Conservation (phyloP, 2,329 filamentous ascomycete genomes). For the Microsporum audouinii region DNA sequence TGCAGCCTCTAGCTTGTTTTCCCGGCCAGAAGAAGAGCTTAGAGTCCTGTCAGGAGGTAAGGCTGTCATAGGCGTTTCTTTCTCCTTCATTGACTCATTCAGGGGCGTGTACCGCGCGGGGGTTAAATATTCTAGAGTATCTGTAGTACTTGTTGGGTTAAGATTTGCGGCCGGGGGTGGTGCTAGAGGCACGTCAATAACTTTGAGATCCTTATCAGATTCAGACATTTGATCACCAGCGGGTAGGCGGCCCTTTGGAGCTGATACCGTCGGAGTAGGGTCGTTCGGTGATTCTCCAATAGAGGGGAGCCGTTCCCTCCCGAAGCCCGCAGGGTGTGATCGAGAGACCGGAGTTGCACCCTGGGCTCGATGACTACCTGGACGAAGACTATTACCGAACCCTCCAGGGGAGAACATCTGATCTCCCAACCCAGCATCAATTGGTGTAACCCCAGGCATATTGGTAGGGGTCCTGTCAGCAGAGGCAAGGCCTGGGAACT, state of each 20-base stretch:
- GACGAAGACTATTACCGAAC: constrained; percentile 43
- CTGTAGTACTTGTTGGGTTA: constrained; percentile 22
- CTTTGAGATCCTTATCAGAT: constrained; percentile 30
- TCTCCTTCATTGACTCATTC: constrained; percentile 26
- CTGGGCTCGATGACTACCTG: constrained; percentile 52
- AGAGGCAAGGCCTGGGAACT: constrained; percentile 47
- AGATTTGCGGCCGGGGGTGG: constrained; percentile 20
- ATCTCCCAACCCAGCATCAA: constrained; percentile 57
- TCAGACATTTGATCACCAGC: constrained; percentile 40
- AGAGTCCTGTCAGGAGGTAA: constrained; percentile 46
- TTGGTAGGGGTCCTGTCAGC: constrained; percentile 63
- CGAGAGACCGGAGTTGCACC: constrained; percentile 59
- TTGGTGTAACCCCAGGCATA: constrained; percentile 67
- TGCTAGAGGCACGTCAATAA: constrained; percentile 19
- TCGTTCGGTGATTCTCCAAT: constrained; percentile 59
- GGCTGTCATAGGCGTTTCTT: constrained; percentile 47
- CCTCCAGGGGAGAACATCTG: constrained; percentile 56
- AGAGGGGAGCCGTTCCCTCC: constrained; percentile 58
- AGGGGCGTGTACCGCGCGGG: constrained; percentile 37
- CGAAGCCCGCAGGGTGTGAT: constrained; percentile 50
- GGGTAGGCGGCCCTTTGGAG: constrained; percentile 33
- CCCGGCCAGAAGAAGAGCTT: not conserved
- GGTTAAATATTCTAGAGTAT: constrained; percentile 30
- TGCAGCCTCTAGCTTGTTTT: constrained; percentile 13
- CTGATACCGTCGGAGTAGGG: constrained; percentile 34